Evolutionary conservation across 2,329 filamentous ascomycete genomes (phyloP), one percentile per base, ranked within the genome.

Genomic region (Ophiostoma himal-ulmi): DNA sequence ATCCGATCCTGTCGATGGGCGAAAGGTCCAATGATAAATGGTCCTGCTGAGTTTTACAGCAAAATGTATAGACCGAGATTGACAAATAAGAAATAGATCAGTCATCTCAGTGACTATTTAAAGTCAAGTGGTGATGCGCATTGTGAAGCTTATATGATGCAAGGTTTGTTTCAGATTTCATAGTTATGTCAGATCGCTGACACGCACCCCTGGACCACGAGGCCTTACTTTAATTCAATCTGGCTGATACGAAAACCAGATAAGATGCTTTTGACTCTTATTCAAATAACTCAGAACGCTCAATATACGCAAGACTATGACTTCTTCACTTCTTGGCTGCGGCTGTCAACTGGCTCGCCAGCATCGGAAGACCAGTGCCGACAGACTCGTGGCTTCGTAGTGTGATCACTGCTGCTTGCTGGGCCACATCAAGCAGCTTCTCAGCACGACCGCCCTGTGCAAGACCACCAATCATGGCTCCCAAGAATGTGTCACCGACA

Each of bases 401-500:
- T 17, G 92, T 95, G 81, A 92, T 80, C 0, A 91, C 86, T 3
- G 94, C 93, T 2, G 91, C 94, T 76, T 84, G 85, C 81, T 98
- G 95, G 39, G 94, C 94, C 48, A 95, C 80, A 71, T 88, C 83
- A n/a, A 99, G 83, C 70, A 95, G 78, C 66, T 89, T 84, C 76
- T 88, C 80, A 71, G 86, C 77, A 72, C 80, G 80, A 3, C 83
- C 84, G 0, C 85, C 85, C 75, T 84, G 86, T 0, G 89, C 88
- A 74, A 98, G 78, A 0, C 91, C 92, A 1, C 93, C 90, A n/a
- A 97, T 82, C 70, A 97, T 75, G 17, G 93, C 90, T 0, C 94
- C 95, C 10, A 96, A 83, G 78, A 98, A 94, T 0, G 95, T 97
- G 79, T 99, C 95, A 0, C 95, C 95, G 1, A 93, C 93, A 0